Conservation (phyloP, 106 monocot genomes). For the Acorus gramineus region DNA sequence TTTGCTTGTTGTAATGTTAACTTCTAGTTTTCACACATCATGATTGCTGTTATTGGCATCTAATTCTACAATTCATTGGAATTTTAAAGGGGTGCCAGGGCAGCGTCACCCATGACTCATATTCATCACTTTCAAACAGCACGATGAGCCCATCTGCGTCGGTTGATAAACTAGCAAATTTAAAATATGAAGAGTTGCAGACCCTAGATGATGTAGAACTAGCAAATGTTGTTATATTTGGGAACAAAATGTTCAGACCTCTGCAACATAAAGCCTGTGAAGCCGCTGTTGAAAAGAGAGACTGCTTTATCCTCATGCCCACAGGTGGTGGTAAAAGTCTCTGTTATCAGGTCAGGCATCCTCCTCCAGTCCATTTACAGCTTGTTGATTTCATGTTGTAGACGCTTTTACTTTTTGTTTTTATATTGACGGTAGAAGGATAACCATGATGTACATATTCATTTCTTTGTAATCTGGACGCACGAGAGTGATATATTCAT, state of each 20-base stretch:
- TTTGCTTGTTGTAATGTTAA: too few species aligned
- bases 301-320: constrained; percentile 96
- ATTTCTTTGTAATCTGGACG: too few species aligned
- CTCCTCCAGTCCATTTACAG: neutral
- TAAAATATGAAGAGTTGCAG: constrained; percentile 51
- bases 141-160: constrained; percentile 4
- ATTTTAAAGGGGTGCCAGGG: constrained; percentile 14
- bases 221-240: constrained; percentile 86
- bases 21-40: too few species aligned
- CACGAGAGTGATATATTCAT: too few species aligned
- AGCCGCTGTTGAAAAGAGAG: constrained; percentile 61
- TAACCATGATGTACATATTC: too few species aligned
- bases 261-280: constrained; percentile 77
- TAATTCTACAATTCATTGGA: too few species aligned
- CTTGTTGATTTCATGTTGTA: neutral
- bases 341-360: constrained; percentile 72
- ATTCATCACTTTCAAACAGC: constrained; percentile 12
- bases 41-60: too few species aligned
- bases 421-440: too few species aligned
- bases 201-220: constrained; percentile 60
- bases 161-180: constrained; percentile 13
- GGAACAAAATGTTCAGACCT: constrained; percentile 64
- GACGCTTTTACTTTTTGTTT: too few species aligned
- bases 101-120: constrained; percentile 7
- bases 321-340: constrained; percentile 98